These are phyloP conservation scores for Penicillium decumbens DNA, from an alignment of 2,329 filamentous ascomycete species.

Conservation along the genomic window DNA sequence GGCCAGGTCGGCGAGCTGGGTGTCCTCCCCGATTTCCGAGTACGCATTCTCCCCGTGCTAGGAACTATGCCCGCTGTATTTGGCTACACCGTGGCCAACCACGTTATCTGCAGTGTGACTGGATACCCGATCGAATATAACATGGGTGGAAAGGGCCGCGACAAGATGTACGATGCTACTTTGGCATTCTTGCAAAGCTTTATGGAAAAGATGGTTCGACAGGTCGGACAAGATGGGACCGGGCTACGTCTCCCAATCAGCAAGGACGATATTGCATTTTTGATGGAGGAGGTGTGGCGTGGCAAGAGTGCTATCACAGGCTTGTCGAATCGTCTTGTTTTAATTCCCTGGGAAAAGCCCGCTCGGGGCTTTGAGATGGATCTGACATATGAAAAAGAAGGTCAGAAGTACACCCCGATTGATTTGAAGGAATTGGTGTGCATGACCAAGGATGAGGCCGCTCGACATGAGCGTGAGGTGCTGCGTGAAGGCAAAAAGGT, in stretches of 20 bases:
- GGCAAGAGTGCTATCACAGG: conserved; percentile 80
- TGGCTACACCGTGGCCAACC: conserved; percentile 84
- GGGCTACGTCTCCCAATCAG: conserved; percentile 78
- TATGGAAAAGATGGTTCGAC: conserved; percentile 69
- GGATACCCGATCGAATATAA: conserved; percentile 81
- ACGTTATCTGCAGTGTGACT: conserved; percentile 75
- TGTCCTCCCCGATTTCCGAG: conserved; percentile 85
- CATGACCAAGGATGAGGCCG: conserved; percentile 89
- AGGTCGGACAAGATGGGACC: conserved; percentile 50
- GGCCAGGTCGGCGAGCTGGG: conserved; percentile 81
- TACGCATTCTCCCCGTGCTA: conserved; percentile 88
- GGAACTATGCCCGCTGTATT: conserved; percentile 98
- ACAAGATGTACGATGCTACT: conserved; percentile 89
- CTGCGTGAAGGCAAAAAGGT: conserved; percentile 63
- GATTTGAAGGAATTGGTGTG: conserved; percentile 69
- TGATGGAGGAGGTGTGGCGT: conserved; percentile 83
- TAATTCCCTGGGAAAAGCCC: conserved; percentile 77
- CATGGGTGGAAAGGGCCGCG: conserved; percentile 70
- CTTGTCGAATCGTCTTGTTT: conserved; percentile 68
- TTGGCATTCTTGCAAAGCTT: conserved; percentile 68
- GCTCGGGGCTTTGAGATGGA: conserved; percentile 57
- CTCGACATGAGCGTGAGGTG: conserved; percentile 72
- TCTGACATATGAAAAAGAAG: conserved; percentile 53
- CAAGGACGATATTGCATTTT: conserved; percentile 74
- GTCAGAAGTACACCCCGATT: conserved; percentile 72